A percentile compares a stretch with the other conserved stretches of the same genome.
These are phyloP conservation scores for Irpex sp. DNA, from an alignment of 1,284 basidiomycete species.

Conservation along the genomic window DNA sequence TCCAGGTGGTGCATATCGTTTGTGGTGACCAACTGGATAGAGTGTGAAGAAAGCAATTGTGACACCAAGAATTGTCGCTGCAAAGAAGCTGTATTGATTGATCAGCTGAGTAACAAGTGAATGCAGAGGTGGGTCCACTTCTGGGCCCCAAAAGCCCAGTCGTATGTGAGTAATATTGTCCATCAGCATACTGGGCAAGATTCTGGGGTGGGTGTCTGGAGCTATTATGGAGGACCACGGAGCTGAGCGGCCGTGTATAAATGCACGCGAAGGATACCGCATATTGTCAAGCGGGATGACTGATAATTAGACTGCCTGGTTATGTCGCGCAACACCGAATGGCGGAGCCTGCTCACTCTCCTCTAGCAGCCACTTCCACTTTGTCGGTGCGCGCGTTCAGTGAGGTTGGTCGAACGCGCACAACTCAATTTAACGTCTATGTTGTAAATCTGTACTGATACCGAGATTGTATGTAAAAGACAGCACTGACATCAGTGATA, in stretches of 20 bases:
- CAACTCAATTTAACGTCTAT: not conserved
- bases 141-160: not conserved
- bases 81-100: not conserved
- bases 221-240: too few relatives aligned
- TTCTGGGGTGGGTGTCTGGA: too few relatives aligned
- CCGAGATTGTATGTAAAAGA: not conserved
- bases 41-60: not conserved
- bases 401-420: not conserved
- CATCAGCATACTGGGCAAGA: too few relatives aligned
- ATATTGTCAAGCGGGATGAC: too few relatives aligned
- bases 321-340: too few relatives aligned
- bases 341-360: too few relatives aligned
- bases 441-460: not conserved
- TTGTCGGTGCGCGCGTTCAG: not conserved
- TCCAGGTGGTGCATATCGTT: not conserved
- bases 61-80: not conserved
- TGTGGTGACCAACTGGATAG: not conserved
- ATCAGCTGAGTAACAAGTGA: not conserved
- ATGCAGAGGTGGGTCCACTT: not conserved
- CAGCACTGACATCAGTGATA: not conserved
- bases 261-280: too few relatives aligned
- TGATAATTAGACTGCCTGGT: too few relatives aligned
- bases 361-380: not conserved
- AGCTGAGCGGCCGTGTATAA: too few relatives aligned
- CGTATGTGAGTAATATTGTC: not conserved